These are phyloP conservation scores for Malania oleifera DNA, from an alignment of 164 flowering plant species.

Conservation along the genomic window DNA sequence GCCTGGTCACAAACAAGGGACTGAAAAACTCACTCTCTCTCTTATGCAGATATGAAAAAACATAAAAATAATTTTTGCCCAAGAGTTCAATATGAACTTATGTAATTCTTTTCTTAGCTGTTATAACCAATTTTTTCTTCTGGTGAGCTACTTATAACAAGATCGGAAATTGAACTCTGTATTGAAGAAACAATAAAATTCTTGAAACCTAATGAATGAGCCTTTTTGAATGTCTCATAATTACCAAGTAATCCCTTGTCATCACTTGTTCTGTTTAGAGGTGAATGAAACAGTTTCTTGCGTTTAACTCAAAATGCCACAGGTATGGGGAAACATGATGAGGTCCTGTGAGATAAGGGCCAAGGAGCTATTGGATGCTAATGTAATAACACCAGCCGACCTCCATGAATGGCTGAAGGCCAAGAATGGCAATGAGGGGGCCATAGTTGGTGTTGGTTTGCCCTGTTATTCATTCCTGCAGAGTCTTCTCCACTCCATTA, in stretches of 20 bases:
- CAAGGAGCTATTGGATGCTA: slow-evolving; percentile 56
- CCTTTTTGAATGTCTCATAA: no score
- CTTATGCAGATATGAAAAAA: no score
- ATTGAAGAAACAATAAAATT: no score
- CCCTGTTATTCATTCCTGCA: slow-evolving; percentile 59
- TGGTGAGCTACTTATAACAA: no score
- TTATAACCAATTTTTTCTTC: no score
- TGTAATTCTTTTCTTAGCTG: no score
- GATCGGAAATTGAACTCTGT: no score
- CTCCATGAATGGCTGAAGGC: slow-evolving; percentile 60
- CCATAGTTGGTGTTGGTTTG: slow-evolving; percentile 53
- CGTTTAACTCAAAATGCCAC: slow-evolving; percentile 15
- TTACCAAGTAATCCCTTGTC: neutral
- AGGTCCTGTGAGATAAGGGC: slow-evolving; percentile 51
- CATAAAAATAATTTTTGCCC: no score
- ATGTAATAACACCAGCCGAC: slow-evolving; percentile 47
- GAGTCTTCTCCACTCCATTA: slow-evolving; percentile 55
- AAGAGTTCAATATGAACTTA: no score
- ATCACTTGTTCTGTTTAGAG: neutral
- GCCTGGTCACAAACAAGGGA: no score
- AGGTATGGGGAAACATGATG: slow-evolving; percentile 76
- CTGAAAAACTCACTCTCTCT: no score
- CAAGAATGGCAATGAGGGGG: slow-evolving; percentile 36
- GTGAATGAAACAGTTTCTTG: neutral
- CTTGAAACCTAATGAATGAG: no score